phyloP scores from a whole-genome alignment of 176 grass and related monocot genomes.

The Phyllostachys edulis region DNA sequence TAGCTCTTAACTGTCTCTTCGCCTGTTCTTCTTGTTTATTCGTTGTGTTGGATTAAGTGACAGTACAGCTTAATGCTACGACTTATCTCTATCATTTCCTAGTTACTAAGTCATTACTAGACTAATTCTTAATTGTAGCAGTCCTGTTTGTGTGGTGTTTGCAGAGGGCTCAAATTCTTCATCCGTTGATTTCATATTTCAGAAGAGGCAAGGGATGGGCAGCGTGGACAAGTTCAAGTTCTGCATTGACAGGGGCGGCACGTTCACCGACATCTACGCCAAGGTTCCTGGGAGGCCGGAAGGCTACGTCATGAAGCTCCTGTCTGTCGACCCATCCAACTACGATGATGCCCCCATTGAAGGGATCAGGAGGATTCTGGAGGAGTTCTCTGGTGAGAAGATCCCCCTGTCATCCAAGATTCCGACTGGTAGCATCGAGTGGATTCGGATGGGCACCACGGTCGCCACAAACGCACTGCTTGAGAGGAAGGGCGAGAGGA shows the following conservation, averaged over 20 bases:
- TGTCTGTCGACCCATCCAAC: slow-evolving; percentile 91
- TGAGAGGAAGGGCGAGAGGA: slow-evolving; percentile 86
- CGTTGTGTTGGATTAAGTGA: no score
- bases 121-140: no score
- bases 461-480: slow-evolving; percentile 92
- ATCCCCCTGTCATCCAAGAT: slow-evolving; percentile 79
- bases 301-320: slow-evolving; percentile 72
- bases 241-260: slow-evolving; percentile 95
- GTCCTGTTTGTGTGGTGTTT: not conserved
- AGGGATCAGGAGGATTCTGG: slow-evolving; percentile 80
- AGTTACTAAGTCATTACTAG: no score
- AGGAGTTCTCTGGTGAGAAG: slow-evolving; percentile 60
- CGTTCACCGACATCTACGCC: slow-evolving; percentile 95
- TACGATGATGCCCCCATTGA: slow-evolving; percentile 93
- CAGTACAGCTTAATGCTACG: no score
- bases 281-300: slow-evolving; percentile 68
- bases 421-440: slow-evolving; percentile 79
- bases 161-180: not conserved
- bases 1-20: no score
- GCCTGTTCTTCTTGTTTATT: no score
- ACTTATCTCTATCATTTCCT: no score
- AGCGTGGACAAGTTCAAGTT: slow-evolving; percentile 76
- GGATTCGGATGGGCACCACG: slow-evolving; percentile 98
- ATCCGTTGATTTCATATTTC: not conserved
- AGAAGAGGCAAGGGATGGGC: slow-evolving; percentile 38